Base-by-base conservation (phyloP, 2,329 filamentous ascomycete genomes). In the Niveomyces coronatus region DNA sequence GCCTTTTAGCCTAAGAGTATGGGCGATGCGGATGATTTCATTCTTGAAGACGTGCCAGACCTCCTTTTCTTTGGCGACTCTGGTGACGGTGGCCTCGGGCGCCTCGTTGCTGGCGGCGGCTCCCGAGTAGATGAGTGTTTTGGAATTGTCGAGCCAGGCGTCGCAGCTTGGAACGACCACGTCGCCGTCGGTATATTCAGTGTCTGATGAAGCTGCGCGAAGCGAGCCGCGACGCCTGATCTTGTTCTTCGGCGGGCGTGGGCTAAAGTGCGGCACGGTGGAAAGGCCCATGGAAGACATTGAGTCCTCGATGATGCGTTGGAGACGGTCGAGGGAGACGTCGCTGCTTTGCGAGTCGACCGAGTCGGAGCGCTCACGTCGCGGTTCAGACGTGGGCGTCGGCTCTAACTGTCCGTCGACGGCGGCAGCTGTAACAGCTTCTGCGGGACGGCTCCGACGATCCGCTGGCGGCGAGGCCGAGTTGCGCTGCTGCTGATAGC, bases 31-130 rank as follows among this genome's bases (percentile, higher is more conserved):
- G 39, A 96, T 73, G 45, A 96, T 91, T 54, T 98, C 89, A 43
- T 79, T 82, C 58, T 95, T 95, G 70, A 95, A 98, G 8, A 60
- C 67, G n/a, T 74, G 55, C 91, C 89, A 95, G 3, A 79, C 79
- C 53, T 85, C 79, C 29, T 68, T 73, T 43, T 89, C 85, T 53
- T 82, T 85, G 22, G 73, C 68, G 27, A 68, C 67, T 41, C 62
- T 65, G 31, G 60, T 54, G 3, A 63, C 54, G 4, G 63, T 57
- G 4, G 53, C 39, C 23, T 42, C 36, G 24, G 31, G 41, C 22
- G 70, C 65, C 31, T 68, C 65, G 13, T 64, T 63, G 19, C 57
- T 56, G 4, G 55, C 51, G 15, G 55, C 53, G 18, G 53, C 53
- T 9, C 79, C 78, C 11, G 66, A 70, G 54, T 91, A 94, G 35